Evolutionary conservation across 2,329 filamentous ascomycete genomes (phyloP).

Genomic region (Blastomyces gilchristii): DNA sequence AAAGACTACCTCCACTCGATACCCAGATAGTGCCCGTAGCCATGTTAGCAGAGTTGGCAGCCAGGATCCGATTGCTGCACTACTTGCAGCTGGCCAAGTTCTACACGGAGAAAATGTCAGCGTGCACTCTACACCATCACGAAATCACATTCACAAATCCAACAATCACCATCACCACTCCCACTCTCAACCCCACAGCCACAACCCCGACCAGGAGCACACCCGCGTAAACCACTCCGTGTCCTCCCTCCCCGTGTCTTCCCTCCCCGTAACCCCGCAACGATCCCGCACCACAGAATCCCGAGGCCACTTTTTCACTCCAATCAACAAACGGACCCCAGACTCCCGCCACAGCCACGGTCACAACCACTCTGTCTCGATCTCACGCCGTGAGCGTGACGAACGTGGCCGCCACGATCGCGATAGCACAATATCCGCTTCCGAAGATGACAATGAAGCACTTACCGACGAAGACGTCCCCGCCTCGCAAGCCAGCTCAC

Average conservation of each 20-base stretch:
- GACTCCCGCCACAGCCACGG: conserved; percentile 44
- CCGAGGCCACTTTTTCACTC: conserved; percentile 49
- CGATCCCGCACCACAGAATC: conserved; percentile 43
- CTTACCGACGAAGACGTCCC: conserved; percentile 55
- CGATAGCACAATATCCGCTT: conserved; percentile 74
- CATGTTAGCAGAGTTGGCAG: conserved; percentile 42
- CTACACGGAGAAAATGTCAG: conserved; percentile 67
- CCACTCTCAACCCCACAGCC: conserved; percentile 5
- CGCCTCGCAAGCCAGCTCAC: conserved; percentile 67
- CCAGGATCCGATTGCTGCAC: conserved; percentile 61
- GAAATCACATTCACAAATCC: conserved; percentile 39
- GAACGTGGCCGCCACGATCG: conserved; percentile 56
- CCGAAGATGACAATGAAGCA: conserved; percentile 43
- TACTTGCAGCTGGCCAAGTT: conserved; percentile 64
- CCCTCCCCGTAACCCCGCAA: conserved; percentile 60
- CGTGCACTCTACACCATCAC: conserved; percentile 59
- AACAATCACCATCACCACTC: not conserved
- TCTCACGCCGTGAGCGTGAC: conserved; percentile 20
- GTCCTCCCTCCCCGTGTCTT: conserved; percentile 63
- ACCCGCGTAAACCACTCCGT: conserved; percentile 69
- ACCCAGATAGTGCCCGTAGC: conserved; percentile 31
- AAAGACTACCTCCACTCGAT: conserved; percentile 30
- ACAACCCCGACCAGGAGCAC: conserved; percentile 47
- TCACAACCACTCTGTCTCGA: conserved; percentile 28
- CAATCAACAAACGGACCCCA: conserved; percentile 49